These are phyloP conservation scores for Diaporthe sp. DNA, from an alignment of 2,329 filamentous ascomycete species.

Conservation along the genomic window DNA sequence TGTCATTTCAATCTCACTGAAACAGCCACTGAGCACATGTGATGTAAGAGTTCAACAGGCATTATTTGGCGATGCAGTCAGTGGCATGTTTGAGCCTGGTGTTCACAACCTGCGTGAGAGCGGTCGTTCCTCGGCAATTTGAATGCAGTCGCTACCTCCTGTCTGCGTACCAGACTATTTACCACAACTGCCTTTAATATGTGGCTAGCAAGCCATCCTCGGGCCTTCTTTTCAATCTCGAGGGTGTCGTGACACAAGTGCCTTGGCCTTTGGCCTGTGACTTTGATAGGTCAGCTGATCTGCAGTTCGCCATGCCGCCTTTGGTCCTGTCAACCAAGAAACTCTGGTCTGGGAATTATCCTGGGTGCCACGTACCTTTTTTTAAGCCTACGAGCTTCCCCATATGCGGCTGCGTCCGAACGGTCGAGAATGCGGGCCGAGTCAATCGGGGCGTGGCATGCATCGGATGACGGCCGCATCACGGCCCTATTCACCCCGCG, in stretches of 20 bases:
- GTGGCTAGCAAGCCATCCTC: neutral
- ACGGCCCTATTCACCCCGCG: constrained; percentile 29
- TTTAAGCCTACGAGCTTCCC: neutral
- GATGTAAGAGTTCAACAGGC: too few species aligned
- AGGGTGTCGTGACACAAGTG: constrained; percentile 13
- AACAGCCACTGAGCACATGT: neutral
- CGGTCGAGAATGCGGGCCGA: constrained; percentile 22
- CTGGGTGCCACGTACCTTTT: neutral
- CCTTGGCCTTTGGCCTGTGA: constrained; percentile 6
- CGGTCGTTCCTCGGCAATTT: constrained; percentile 14
- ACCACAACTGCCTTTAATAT: neutral
- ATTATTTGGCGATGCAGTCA: neutral
- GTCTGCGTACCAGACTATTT: neutral
- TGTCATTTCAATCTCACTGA: neutral
- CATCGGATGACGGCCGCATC: constrained; percentile 23
- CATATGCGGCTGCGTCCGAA: constrained; percentile 9
- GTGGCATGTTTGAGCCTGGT: neutral
- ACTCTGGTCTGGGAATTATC: neutral
- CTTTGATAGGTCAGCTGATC: constrained; percentile 28
- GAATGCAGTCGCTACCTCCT: neutral
- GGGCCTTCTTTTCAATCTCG: constrained; percentile 6
- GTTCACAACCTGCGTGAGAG: neutral
- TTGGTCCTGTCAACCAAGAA: constrained; percentile 8
- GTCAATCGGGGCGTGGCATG: constrained; percentile 11
- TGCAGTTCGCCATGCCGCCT: constrained; percentile 23